Evolutionary conservation across 805 yeast genomes (phyloP), one percentile per base, ranked within the genome.

Genomic region (Saccharomycopsis lassenensis): DNA sequence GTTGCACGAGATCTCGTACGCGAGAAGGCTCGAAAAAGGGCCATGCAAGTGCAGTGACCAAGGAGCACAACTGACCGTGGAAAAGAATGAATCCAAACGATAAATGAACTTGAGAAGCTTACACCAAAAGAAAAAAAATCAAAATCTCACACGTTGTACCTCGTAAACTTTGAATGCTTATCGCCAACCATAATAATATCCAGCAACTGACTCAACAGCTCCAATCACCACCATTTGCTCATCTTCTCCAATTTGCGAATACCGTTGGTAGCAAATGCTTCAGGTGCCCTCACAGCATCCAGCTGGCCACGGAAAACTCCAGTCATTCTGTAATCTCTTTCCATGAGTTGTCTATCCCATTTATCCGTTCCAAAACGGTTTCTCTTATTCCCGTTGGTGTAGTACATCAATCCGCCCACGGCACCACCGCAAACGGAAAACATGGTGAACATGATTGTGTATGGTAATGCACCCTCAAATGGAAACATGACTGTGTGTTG

Each of bases 311-410:
- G 67, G 50, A 61, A 65, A 28, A 67, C 64, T 18, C 94, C 94
- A 7, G 94, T 83, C 50, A 83, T 62, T 46, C 89, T 65, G 52
- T 69, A 64, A 56, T 83, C 94, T 51, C 94, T 67, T 46, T 77
- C 78, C 59, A 82, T 62, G 56, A 54, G 57, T 55, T 54, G 59
- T 36, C 57, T 50, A 48, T 72, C 77, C 67, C 72, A 72, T 46
- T 63, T 64, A 53, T 72, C 77, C 24, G 72, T 53, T 47, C 62
- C 59, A 47, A 57, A 66, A 39, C 78, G 62, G 45, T 71, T 74
- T 49, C 69, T 70, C 49, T 70, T 63, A 54, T 67, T 63, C 38
- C 62, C 69, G 50, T 69, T 68, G 34, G 67, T 61, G 46, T 53
- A 50, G 44, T 59, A 57, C 47, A 67, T 69, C 29, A 62, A 52